These are phyloP conservation scores for Metschnikowia cerradonensis DNA, from an alignment of 805 yeast genomes.

Conservation along the genomic window DNA sequence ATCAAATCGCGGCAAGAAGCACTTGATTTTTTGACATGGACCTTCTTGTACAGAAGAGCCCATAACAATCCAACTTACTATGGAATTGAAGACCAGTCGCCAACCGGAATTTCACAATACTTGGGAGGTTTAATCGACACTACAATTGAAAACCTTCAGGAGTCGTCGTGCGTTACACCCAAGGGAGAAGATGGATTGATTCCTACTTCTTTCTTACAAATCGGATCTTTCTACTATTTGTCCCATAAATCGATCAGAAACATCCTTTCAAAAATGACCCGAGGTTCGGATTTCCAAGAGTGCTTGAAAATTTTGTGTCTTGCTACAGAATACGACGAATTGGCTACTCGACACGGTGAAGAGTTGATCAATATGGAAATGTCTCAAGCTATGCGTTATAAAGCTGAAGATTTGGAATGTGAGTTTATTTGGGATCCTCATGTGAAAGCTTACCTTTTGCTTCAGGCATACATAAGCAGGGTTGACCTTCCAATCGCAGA, in stretches of 20 bases:
- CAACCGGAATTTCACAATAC: slow-evolving; percentile 54
- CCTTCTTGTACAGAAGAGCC: slow-evolving; percentile 68
- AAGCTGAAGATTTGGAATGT: slow-evolving; percentile 51
- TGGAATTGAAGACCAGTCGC: slow-evolving; percentile 59
- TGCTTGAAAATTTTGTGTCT: slow-evolving; percentile 58
- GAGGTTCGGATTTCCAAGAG: slow-evolving; percentile 46
- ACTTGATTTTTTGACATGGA: slow-evolving; percentile 71
- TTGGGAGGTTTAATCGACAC: slow-evolving; percentile 63
- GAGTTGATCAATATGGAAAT: slow-evolving; percentile 60
- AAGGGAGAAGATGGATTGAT: slow-evolving; percentile 46
- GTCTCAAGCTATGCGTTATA: slow-evolving; percentile 57
- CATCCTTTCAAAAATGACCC: slow-evolving; percentile 10
- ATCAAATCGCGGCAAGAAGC: slow-evolving; percentile 64
- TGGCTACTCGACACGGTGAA: slow-evolving; percentile 90
- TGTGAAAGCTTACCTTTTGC: slow-evolving; percentile 66
- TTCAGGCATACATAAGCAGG: slow-evolving; percentile 70
- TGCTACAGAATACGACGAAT: slow-evolving; percentile 78
- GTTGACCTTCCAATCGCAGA: slow-evolving; percentile 89
- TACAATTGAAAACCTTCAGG: slow-evolving; percentile 61
- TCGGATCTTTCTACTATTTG: slow-evolving; percentile 87
- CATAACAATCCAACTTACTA: slow-evolving; percentile 76
- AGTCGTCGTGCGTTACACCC: slow-evolving; percentile 64
- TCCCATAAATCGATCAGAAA: slow-evolving; percentile 85
- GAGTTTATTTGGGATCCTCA: slow-evolving; percentile 84
- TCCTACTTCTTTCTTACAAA: slow-evolving; percentile 78